phyloP scores from a whole-genome alignment of 768 basidiomycete species.

The Kondoa malvinella region DNA sequence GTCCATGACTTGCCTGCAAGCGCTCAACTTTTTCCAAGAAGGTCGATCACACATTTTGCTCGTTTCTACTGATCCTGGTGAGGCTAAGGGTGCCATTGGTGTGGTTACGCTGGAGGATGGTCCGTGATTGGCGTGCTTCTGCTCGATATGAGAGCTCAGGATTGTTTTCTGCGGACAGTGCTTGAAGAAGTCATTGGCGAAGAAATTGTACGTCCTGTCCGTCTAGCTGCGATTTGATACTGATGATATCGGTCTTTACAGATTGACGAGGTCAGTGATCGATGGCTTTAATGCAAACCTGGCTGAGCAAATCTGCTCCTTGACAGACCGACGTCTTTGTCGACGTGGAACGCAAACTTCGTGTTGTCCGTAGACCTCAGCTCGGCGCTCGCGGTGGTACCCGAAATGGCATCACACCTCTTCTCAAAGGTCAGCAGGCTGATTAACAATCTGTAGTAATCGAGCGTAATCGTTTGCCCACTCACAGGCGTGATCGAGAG shows the following conservation, averaged over 20 bases:
- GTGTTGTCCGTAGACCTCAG: slow-evolving; percentile 25
- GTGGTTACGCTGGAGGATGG: slow-evolving; percentile 53
- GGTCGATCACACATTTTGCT: slow-evolving; percentile 82
- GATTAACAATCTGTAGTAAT: not conserved
- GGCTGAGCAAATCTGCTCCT: slow-evolving; percentile 24
- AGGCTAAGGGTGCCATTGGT: slow-evolving; percentile 66
- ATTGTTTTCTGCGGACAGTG: slow-evolving; percentile 30
- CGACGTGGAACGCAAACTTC: slow-evolving; percentile 25
- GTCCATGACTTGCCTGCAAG: slow-evolving; percentile 76
- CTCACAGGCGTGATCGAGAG: not conserved
- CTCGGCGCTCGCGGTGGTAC: slow-evolving; percentile 15
- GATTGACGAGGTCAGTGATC: not conserved
- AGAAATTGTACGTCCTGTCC: slow-evolving; percentile 42
- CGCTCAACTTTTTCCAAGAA: slow-evolving; percentile 43
- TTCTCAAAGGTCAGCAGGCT: slow-evolving; percentile 22
- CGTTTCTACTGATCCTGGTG: slow-evolving; percentile 66
- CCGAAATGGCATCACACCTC: slow-evolving; percentile 22
- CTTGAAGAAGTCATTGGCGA: slow-evolving; percentile 79
- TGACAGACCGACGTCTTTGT: slow-evolving; percentile 27
- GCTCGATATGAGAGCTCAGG: not conserved
- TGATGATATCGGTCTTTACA: not conserved
- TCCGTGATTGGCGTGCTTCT: not conserved
- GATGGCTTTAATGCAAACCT: not conserved
- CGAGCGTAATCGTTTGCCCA: not conserved
- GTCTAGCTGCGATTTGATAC: not conserved